Base-by-base conservation (phyloP, 1,139 yeast species). In the Sugiyamaella castrensis region DNA sequence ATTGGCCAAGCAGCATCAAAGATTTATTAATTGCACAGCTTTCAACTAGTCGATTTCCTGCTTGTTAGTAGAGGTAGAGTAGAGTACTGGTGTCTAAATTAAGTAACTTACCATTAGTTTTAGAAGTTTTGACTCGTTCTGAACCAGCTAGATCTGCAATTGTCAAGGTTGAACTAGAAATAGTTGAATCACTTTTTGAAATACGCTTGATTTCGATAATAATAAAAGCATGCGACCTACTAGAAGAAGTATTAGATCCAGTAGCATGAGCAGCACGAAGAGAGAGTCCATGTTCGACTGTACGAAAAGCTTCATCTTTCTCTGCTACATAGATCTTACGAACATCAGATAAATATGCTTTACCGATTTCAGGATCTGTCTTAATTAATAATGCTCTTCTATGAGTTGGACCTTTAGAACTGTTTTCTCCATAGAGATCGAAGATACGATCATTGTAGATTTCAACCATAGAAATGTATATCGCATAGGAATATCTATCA, bases 101-200 rank as follows among this genome's bases (percentile, higher is more conserved):
- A 3, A 19, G 5, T 3, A 19, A 19, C 24, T 19, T 19, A 19
- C 24, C 24, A 5, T 66, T 65, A 0, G 78, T 72, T 51, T 69
- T 68, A 1, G 80, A 72, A 7, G 65, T 53, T 50, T 73, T 74
- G 29, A 74, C 65, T 53, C 80, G 66, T 58, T 77, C 80, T 6
- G 76, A 69, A 1, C 81, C 80, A 0, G 81, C 80, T 27, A 77
- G 57, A 53, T 77, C 81, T 0, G 75, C 77, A 43, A 77, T 61
- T 0, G 76, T 72, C 35, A 77, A 60, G 6, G 57, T 52, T 1
- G 65, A 48, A 9, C 57, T 44, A n/a, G 47, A 34, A 12, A 47
- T 37, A 10, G 33, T 11, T 1, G 27, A 12, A 16, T 39, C 46
- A 15, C 57, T 46, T 28, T 31, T 19, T 53, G 69, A 13, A 50